A percentile compares a stretch with the other conserved stretches of the same genome.
Evolutionary conservation across 225 moss, liverwort and hornwort genomes (phyloP).

Genomic region (Thuidium tamariscinum): DNA sequence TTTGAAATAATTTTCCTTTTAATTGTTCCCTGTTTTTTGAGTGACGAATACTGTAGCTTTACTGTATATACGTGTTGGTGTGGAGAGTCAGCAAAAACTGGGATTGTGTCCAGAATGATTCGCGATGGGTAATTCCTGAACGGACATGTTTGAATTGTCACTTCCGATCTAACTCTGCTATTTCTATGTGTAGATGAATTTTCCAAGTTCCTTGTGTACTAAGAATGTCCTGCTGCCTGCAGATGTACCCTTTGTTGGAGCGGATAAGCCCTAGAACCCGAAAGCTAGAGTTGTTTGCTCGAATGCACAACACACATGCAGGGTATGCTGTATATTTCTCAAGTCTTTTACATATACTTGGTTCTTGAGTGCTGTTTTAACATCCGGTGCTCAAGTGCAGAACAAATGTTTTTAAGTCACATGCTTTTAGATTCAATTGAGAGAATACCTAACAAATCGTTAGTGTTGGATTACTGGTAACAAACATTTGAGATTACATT

Average conservation of each 20-base stretch:
- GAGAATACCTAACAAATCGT: not conserved
- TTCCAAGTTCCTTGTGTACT: not conserved
- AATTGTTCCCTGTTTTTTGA: not conserved
- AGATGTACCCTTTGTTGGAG: constrained; percentile 99
- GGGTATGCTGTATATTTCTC: constrained; percentile 39
- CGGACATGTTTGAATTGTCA: not conserved
- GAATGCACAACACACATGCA: constrained; percentile 99
- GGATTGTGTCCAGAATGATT: not conserved
- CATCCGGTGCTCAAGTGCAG: not conserved
- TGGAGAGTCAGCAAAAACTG: not conserved
- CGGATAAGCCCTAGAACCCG: constrained; percentile 97
- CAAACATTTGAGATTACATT: not conserved
- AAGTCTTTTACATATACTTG: not conserved
- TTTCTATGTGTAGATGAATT: not conserved
- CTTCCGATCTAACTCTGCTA: not conserved
- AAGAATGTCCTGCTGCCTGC: constrained; percentile 11
- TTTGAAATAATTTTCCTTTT: not conserved
- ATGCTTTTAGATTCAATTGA: not conserved
- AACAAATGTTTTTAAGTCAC: not conserved
- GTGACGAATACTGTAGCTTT: not conserved
- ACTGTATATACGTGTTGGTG: not conserved
- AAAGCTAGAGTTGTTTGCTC: constrained; percentile 94
- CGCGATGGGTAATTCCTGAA: not conserved
- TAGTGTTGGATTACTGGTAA: not conserved
- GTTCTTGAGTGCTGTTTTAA: not conserved